Evolutionary conservation across 1,284 basidiomycete species (phyloP).

Genomic region (Sporisorium sorghi): DNA sequence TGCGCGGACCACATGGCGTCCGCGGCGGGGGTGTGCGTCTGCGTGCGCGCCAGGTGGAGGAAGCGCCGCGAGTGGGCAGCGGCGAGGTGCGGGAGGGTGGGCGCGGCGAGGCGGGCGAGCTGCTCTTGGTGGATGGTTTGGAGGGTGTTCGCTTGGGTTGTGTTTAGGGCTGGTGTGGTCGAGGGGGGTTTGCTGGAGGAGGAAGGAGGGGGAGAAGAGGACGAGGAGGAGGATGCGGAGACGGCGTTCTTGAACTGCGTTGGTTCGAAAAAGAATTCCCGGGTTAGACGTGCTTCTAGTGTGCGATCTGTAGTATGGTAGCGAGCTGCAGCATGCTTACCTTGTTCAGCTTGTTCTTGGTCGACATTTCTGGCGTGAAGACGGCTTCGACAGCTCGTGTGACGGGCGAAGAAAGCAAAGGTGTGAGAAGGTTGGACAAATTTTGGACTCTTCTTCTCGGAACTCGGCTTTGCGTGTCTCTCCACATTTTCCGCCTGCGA

Average conservation of each 20-base stretch:
- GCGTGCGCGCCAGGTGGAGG: constrained; percentile 20
- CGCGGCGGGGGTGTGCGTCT: neutral
- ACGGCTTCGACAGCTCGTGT: neutral
- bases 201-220: constrained; percentile 4
- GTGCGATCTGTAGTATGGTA: neutral
- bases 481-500: constrained; percentile 22
- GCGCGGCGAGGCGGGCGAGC: constrained; percentile 22
- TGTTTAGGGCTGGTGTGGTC: neutral
- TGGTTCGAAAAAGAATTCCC: neutral
- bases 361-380: constrained; percentile 29
- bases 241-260: constrained; percentile 32
- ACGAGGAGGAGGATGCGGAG: constrained; percentile 17
- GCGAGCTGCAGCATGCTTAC: constrained; percentile 4
- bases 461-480: constrained; percentile 15
- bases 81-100: constrained; percentile 29
- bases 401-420: neutral
- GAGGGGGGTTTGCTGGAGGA: constrained; percentile 9
- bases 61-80: constrained; percentile 33
- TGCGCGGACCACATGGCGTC: constrained; percentile 24
- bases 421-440: constrained; percentile 2
- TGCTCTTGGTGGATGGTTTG: constrained; percentile 45
- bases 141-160: constrained; percentile 20
- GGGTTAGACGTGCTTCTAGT: neutral
- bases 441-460: constrained; percentile 18
- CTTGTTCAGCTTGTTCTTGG: constrained; percentile 24